phyloP scores from a whole-genome alignment of 2,329 filamentous ascomycete species.

The Fusarium nodosum region DNA sequence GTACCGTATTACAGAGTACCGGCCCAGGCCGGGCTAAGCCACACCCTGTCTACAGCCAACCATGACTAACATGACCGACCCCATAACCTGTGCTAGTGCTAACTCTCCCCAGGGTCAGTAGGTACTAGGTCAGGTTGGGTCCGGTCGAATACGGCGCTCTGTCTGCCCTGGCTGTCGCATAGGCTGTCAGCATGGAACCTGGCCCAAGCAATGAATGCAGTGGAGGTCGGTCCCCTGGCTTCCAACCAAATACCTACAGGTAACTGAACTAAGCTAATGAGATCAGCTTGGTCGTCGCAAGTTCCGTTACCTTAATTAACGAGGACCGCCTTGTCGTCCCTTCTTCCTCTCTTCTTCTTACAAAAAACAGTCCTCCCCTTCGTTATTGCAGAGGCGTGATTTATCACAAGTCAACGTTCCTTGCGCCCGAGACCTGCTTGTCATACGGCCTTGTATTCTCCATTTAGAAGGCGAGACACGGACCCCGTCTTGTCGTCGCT shows the following conservation, averaged over 20 bases:
- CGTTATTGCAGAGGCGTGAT: conserved; percentile 29
- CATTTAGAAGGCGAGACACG: conserved; percentile 5
- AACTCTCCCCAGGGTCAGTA: conserved; percentile 18
- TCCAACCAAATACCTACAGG: conserved; percentile 1
- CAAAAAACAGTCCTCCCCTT: conserved; percentile 23
- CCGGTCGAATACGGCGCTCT: conserved; percentile 21
- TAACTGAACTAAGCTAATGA: conserved; percentile 3
- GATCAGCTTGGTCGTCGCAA: conserved; percentile 35
- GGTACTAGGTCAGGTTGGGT: neutral
- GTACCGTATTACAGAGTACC: neutral
- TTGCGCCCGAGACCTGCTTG: conserved; percentile 30
- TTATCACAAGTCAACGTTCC: conserved; percentile 7
- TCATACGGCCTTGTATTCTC: conserved; percentile 5
- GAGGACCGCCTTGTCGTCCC: conserved; percentile 37
- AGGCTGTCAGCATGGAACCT: conserved; percentile 17
- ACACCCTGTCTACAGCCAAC: conserved; percentile 29
- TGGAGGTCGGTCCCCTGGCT: conserved; percentile 17
- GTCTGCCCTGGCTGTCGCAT: conserved; percentile 7
- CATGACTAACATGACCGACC: conserved; percentile 15
- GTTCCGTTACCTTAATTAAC: conserved; percentile 33
- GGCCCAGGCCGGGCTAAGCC: conserved; percentile 10
- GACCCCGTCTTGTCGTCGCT: conserved; percentile 13
- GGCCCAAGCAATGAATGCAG: neutral
- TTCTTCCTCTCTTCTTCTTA: conserved; percentile 26
- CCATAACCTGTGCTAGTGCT: conserved; percentile 13